phyloP scores from a whole-genome alignment of 805 yeast species.

The Lachancea kluyveri region DNA sequence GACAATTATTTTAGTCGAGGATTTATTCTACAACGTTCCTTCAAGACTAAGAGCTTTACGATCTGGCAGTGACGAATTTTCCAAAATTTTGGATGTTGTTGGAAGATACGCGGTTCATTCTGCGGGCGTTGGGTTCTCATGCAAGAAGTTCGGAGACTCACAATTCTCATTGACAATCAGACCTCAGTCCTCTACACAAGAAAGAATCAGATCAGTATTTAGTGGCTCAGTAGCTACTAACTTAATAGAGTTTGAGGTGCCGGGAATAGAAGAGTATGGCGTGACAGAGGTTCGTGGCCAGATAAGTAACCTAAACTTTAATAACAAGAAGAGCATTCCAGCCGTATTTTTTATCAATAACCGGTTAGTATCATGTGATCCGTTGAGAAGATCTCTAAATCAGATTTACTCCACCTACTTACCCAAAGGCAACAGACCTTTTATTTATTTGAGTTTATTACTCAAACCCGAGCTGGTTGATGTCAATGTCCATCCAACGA shows the following conservation, averaged over 20 bases:
- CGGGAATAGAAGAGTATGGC: slow-evolving; percentile 40
- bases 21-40: slow-evolving; percentile 82
- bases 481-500: slow-evolving; percentile 95
- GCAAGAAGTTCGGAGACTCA: slow-evolving; percentile 75
- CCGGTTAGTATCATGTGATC: slow-evolving; percentile 78
- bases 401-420: slow-evolving; percentile 58
- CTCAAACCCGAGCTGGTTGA: slow-evolving; percentile 70
- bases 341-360: slow-evolving; percentile 83
- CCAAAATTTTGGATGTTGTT: slow-evolving; percentile 72
- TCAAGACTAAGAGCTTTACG: slow-evolving; percentile 64
- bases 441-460: slow-evolving; percentile 65
- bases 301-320: slow-evolving; percentile 65
- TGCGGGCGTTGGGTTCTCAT: slow-evolving; percentile 61
- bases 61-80: slow-evolving; percentile 66
- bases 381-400: slow-evolving; percentile 60
- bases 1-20: slow-evolving; percentile 80
- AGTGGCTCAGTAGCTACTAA: slow-evolving; percentile 67
- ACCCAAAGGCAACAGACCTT: slow-evolving; percentile 75
- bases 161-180: slow-evolving; percentile 60
- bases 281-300: slow-evolving; percentile 49
- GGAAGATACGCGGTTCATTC: slow-evolving; percentile 80
- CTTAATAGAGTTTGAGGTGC: slow-evolving; percentile 43
- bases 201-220: slow-evolving; percentile 66
- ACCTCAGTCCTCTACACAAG: slow-evolving; percentile 43
- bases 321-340: slow-evolving; percentile 52